A percentile compares a stretch with the other conserved stretches of the same genome.
Conservation (phyloP, 495 filamentous ascomycete species). For the Aspergillus indologenus region DNA sequence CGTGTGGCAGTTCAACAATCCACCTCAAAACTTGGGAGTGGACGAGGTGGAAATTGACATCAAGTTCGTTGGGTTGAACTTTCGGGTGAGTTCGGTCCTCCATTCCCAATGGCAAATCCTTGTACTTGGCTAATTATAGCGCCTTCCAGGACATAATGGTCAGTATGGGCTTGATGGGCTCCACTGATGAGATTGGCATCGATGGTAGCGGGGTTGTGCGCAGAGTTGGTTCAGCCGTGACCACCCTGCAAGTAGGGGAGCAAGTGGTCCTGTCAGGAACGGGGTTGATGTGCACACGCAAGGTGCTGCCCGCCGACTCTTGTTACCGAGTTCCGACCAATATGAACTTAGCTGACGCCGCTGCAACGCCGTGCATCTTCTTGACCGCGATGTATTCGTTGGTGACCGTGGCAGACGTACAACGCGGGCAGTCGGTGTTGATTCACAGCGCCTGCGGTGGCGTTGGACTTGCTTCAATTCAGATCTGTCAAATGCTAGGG, state of each 20-base stretch:
- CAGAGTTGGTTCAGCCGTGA: background rate
- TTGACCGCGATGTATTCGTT: background rate
- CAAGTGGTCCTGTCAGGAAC: background rate
- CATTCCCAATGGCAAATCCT: no score
- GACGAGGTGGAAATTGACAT: background rate
- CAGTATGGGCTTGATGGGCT: background rate
- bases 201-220: background rate
- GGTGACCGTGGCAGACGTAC: constrained; percentile 19
- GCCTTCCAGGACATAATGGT: constrained; percentile 1
- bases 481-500: constrained; percentile 53
- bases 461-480: constrained; percentile 61
- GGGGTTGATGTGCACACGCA: background rate
- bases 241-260: background rate
- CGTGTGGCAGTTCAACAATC: background rate
- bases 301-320: no score
- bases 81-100: background rate
- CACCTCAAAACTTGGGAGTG: background rate
- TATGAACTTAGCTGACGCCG: background rate
- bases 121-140: no score
- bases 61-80: background rate
- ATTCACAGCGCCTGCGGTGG: constrained; percentile 52
- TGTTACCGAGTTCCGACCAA: background rate
- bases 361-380: background rate
- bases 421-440: constrained; percentile 25
- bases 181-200: background rate